Evolutionary conservation across 441 rosid genomes (phyloP).

Genomic region (Melastoma candidum): DNA sequence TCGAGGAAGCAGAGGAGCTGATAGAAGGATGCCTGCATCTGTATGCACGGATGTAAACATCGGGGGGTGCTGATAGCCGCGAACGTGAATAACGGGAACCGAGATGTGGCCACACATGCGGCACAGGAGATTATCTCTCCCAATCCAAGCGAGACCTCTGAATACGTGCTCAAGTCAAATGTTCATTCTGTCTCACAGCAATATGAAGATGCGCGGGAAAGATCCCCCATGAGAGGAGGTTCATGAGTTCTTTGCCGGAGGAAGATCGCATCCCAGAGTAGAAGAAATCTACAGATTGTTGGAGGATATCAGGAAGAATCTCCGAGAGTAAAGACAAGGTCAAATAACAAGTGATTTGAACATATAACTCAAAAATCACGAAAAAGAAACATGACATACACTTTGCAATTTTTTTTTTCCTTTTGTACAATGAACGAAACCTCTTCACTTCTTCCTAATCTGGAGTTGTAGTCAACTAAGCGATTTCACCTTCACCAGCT

Average conservation of each 20-base stretch:
- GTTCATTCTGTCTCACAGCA: constrained; percentile 33
- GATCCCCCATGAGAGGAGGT: constrained; percentile 45
- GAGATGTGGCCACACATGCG: constrained; percentile 37
- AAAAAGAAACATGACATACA: too few relatives aligned
- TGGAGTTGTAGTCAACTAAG: too few relatives aligned
- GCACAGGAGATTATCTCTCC: constrained; percentile 29
- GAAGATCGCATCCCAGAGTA: constrained; percentile 37
- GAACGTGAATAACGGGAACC: constrained; percentile 33
- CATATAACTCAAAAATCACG: too few relatives aligned
- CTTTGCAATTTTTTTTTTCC: too few relatives aligned
- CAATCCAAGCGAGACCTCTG: constrained; percentile 37
- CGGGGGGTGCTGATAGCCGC: constrained; percentile 47
- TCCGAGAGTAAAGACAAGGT: not conserved
- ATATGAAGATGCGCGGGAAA: constrained; percentile 38
- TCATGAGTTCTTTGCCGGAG: constrained; percentile 52
- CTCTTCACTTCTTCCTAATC: too few relatives aligned
- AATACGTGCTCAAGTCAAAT: constrained; percentile 53
- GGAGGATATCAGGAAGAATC: constrained; percentile 22
- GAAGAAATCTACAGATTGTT: constrained; percentile 39
- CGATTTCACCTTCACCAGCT: too few relatives aligned
- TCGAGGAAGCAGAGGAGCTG: constrained; percentile 44
- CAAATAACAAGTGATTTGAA: too few relatives aligned
- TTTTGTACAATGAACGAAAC: too few relatives aligned
- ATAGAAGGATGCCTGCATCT: constrained; percentile 32
- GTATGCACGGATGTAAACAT: constrained; percentile 31